Conservation (phyloP, 106 monocot genomes). For the Dendrobium catenatum region DNA sequence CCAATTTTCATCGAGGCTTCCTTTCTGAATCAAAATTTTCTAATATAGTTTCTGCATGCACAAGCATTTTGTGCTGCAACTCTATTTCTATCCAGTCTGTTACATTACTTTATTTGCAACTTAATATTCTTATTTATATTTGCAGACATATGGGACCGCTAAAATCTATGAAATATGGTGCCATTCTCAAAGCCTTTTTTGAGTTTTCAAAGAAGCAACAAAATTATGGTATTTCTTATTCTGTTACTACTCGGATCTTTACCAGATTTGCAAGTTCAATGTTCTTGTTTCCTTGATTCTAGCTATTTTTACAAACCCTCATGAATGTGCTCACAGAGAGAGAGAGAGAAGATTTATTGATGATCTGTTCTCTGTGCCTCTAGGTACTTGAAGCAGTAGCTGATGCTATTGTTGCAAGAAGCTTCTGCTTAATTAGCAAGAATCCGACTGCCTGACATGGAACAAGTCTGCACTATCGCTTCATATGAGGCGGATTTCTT, state of each 20-base stretch:
- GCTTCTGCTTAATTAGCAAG: too few relatives aligned
- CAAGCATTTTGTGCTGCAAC: neutral
- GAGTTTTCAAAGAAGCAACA: constrained; percentile 65
- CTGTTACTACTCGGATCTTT: too few relatives aligned
- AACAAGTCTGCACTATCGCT: neutral
- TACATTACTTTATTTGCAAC: neutral
- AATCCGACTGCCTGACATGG: neutral
- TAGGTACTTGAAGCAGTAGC: neutral
- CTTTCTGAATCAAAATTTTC: neutral
- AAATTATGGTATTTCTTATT: constrained; percentile 41
- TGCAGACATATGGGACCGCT: constrained; percentile 63
- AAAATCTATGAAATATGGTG: constrained; percentile 43
- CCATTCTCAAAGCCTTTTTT: constrained; percentile 48
- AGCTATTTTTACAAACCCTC: too few relatives aligned
- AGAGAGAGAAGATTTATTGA: neutral
- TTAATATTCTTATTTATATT: neutral
- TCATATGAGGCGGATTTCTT: too few relatives aligned
- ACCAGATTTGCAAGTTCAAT: too few relatives aligned
- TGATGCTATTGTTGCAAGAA: neutral
- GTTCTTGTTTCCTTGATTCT: too few relatives aligned
- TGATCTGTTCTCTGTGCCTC: neutral
- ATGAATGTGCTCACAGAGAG: too few relatives aligned
- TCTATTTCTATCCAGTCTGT: neutral
- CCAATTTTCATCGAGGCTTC: neutral
- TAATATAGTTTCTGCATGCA: neutral